Evolutionary conservation across 2,329 filamentous ascomycete genomes (phyloP).

Genomic region (Calonectria hawksworthii): DNA sequence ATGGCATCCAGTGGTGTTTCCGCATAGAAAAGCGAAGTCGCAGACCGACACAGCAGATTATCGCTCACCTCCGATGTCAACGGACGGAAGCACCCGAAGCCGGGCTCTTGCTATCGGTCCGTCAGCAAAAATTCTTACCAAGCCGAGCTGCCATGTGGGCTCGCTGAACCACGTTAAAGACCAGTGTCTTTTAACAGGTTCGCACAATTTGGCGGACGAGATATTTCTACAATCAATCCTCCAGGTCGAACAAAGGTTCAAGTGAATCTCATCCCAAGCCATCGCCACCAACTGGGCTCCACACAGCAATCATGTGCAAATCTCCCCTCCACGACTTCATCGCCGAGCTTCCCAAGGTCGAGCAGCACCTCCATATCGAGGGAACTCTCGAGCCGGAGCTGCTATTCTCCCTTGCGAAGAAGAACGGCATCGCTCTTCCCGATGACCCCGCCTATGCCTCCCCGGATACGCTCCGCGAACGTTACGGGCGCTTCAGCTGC

Average conservation of each 20-base stretch:
- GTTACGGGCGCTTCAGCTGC: constrained; percentile 77
- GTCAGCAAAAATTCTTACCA: constrained; percentile 11
- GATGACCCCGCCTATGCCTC: constrained; percentile 75
- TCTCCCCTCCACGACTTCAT: constrained; percentile 68
- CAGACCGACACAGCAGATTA: neutral
- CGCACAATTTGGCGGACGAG: neutral
- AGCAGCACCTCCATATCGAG: constrained; percentile 86
- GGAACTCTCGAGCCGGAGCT: constrained; percentile 79
- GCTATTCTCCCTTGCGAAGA: constrained; percentile 77
- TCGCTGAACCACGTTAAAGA: neutral
- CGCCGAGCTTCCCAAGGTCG: constrained; percentile 79
- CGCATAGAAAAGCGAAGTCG: neutral
- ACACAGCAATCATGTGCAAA: constrained; percentile 64
- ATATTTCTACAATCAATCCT: constrained; percentile 8
- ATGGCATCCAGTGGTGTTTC: neutral
- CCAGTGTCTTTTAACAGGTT: constrained; percentile 3
- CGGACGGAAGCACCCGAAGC: constrained; percentile 27
- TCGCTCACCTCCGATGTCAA: constrained; percentile 25
- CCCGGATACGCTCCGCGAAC: constrained; percentile 67
- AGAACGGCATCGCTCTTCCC: constrained; percentile 76
- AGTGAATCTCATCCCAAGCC: neutral
- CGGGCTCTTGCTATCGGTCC: constrained; percentile 23
- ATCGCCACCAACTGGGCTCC: neutral
- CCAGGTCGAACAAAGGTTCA: neutral
- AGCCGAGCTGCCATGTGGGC: neutral